Evolutionary conservation across 495 filamentous ascomycete species (phyloP), one percentile per base, ranked within the genome.

Genomic region (Zalerion maritima): DNA sequence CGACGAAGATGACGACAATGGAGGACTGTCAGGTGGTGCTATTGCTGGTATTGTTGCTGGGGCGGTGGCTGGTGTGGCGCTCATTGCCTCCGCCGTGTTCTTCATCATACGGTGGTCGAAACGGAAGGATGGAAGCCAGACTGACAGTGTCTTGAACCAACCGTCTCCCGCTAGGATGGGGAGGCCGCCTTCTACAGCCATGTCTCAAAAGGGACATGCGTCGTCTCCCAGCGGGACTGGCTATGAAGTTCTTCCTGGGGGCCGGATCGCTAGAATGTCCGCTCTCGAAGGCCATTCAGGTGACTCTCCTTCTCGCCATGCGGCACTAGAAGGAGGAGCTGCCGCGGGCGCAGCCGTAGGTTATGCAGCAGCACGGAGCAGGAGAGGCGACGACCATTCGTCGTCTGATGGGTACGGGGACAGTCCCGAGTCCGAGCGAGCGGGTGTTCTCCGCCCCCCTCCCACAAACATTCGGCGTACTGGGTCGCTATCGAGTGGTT

Each of bases 41-140:
- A 92, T 96, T 51, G 91, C 91, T 3, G 91, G 91, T 0, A 76
- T 91, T 44, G 86, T 85, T 8, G 54, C 96, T 39, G 91, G 89
- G 8, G 70, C 81, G 6, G 54, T 96, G 20, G 62, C 70, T 10
- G 86, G 73, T 14, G 62, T 71, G 6, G 69, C 68, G n/a, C 56
- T 92, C 13, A 34, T 94, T 12, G 57, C 62, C 8, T 71, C 64
- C 4, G 54, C 89, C 12, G 29, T 78, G 11, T 62, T 68, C 24
- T 57, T 81, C 34, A 61, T 69, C 14, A 41, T 82, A 14, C 54
- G 73, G 24, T 73, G 68, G 39, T 43, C 62, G 21, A 66, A 73
- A 24, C 67, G 69, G 28, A 69, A 71, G 35, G 62, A 66, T 22
- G 62, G 66, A 22, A 72, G 67, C 29, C 58, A 70, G 31, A 60